These are phyloP conservation scores for Tricholoma bakamatsutake DNA, from an alignment of 768 basidiomycete species.

Conservation along the genomic window DNA sequence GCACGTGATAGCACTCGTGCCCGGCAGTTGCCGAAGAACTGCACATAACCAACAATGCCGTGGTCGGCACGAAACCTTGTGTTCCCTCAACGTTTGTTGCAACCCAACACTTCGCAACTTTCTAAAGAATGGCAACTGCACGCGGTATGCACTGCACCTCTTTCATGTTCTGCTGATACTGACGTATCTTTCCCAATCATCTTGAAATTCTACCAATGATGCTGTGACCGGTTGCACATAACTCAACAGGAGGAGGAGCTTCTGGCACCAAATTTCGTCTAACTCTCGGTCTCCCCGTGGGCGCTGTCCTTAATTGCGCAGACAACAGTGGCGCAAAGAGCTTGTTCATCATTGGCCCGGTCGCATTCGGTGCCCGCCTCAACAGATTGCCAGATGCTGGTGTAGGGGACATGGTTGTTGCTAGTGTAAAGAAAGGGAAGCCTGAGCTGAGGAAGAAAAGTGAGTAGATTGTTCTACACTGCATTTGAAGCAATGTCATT, in stretches of 20 bases:
- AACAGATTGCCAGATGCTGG: constrained; percentile 96
- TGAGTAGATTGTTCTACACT: constrained; percentile 36
- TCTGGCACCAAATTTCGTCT: constrained; percentile 96
- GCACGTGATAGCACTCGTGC: no score
- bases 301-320: constrained; percentile 94
- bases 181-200: not conserved
- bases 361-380: constrained; percentile 90
- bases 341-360: constrained; percentile 91
- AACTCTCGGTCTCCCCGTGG: constrained; percentile 90
- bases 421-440: constrained; percentile 99
- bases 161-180: constrained; percentile 4
- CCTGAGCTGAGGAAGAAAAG: constrained; percentile 99
- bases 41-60: constrained; percentile 17
- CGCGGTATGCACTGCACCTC: constrained; percentile 20
- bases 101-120: constrained; percentile 22
- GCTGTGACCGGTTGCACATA: not conserved
- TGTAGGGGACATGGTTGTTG: constrained; percentile 94
- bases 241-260: constrained; percentile 44
- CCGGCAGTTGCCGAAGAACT: constrained; percentile 24
- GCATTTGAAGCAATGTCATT: not conserved
- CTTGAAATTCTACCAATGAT: not conserved
- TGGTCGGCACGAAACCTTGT: constrained; percentile 23
- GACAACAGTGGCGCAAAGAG: constrained; percentile 99
- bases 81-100: constrained; percentile 6
- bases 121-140: constrained; percentile 29